phyloP scores from a whole-genome alignment of 768 basidiomycete species.

The Agrocybe pediades region DNA sequence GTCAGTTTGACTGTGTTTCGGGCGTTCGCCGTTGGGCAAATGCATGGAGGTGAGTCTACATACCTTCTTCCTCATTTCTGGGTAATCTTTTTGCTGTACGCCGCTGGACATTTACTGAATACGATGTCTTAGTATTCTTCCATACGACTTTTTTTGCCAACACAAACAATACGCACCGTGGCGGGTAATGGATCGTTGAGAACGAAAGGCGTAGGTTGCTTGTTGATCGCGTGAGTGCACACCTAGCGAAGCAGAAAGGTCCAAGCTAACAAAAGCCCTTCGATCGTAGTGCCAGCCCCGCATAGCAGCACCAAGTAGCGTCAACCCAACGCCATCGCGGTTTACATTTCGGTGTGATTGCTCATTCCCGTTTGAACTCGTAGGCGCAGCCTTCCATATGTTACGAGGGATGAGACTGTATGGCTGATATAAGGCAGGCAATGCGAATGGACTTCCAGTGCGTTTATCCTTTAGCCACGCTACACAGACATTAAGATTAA shows the following conservation, averaged over 20 bases:
- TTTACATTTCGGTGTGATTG: conserved; percentile 25
- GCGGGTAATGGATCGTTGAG: background rate
- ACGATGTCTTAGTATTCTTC: too few species aligned
- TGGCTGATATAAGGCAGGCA: conserved; percentile 26
- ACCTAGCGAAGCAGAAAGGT: background rate
- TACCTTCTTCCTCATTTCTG: too few species aligned
- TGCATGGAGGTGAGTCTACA: too few species aligned
- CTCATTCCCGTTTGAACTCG: conserved; percentile 23
- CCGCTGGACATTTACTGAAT: too few species aligned
- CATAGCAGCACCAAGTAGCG: conserved; percentile 25
- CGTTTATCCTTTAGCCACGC: conserved; percentile 30
- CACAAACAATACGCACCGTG: background rate
- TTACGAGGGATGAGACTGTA: conserved; percentile 25
- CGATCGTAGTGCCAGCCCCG: conserved; percentile 23
- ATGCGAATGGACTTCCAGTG: conserved; percentile 15
- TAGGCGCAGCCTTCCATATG: conserved; percentile 25
- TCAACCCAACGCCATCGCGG: conserved; percentile 24
- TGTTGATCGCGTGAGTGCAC: conserved; percentile 1
- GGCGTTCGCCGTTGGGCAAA: too few species aligned
- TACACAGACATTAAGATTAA: conserved; percentile 6
- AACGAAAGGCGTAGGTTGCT: conserved; percentile 1
- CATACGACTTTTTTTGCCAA: too few species aligned
- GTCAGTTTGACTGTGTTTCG: too few species aligned
- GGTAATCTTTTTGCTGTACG: too few species aligned
- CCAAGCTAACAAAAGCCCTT: conserved; percentile 7